phyloP scores from a whole-genome alignment of 1,139 yeast species.

The Hemisphaericaspora xylofermentans region DNA sequence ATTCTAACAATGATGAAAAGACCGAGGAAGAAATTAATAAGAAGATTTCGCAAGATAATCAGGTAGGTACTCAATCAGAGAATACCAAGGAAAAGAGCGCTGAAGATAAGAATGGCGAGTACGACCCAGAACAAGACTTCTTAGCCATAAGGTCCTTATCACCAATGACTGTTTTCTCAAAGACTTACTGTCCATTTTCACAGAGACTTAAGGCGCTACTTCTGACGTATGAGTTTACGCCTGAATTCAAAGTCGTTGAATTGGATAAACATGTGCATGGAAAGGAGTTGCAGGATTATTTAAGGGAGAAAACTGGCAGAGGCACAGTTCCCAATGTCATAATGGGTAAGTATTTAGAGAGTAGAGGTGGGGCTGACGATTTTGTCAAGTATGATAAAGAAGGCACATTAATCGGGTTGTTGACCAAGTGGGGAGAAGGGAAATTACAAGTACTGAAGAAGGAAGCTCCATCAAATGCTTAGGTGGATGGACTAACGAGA shows the following conservation, averaged over 20 bases:
- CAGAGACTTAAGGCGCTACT: constrained; percentile 67
- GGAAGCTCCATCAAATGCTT: constrained; percentile 53
- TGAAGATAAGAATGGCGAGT: constrained; percentile 25
- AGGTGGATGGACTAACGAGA: too few relatives aligned
- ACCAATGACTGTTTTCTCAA: constrained; percentile 74
- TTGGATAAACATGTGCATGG: constrained; percentile 78
- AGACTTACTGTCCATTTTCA: constrained; percentile 75
- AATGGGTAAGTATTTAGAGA: constrained; percentile 50
- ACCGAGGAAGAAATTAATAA: constrained; percentile 42
- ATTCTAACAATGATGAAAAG: constrained; percentile 36
- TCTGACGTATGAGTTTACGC: constrained; percentile 67
- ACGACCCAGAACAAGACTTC: constrained; percentile 63
- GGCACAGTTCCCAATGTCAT: constrained; percentile 72
- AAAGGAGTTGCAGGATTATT: constrained; percentile 55
- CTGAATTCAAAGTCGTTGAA: constrained; percentile 73
- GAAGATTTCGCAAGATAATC: constrained; percentile 28
- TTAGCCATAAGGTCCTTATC: constrained; percentile 56
- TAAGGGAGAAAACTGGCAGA: constrained; percentile 58
- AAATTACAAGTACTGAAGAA: constrained; percentile 51
- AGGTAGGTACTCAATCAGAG: neutral
- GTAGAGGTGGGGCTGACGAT: constrained; percentile 82
- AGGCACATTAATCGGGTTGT: constrained; percentile 47
- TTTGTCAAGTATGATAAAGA: constrained; percentile 59
- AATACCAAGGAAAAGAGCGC: neutral
- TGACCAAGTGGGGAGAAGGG: constrained; percentile 66